phyloP scores from a whole-genome alignment of 805 yeast species.

The Pichia membranifaciens region DNA sequence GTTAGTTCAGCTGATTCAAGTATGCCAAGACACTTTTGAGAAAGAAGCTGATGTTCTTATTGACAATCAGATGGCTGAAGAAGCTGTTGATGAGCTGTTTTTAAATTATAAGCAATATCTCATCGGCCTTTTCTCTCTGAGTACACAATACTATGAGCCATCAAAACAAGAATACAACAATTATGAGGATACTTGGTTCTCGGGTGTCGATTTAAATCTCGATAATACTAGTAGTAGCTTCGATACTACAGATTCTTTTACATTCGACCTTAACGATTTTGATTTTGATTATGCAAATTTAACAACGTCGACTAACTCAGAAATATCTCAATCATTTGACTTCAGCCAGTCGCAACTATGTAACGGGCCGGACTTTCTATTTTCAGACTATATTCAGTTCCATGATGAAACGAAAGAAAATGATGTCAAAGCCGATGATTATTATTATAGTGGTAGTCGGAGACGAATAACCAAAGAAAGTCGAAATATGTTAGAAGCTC shows the following conservation, averaged over 20 bases:
- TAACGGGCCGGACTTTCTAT: slow-evolving; percentile 1
- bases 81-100: slow-evolving; percentile 7
- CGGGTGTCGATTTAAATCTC: neutral
- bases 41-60: slow-evolving; percentile 9
- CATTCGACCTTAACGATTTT: slow-evolving; percentile 3
- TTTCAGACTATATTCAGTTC: neutral
- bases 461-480: slow-evolving; percentile 5
- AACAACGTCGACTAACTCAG: neutral
- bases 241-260: neutral
- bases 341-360: neutral
- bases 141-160: too few relatives aligned
- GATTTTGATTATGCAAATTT: slow-evolving; percentile 6
- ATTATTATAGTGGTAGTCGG: neutral
- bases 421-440: too few relatives aligned
- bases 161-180: too few relatives aligned
- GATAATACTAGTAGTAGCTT: neutral
- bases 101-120: slow-evolving; percentile 7
- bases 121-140: too few relatives aligned
- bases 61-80: slow-evolving; percentile 3
- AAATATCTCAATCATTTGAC: neutral
- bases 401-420: neutral
- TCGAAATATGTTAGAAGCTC: slow-evolving; percentile 6
- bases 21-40: slow-evolving; percentile 8
- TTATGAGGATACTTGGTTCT: neutral
- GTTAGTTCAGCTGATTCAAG: neutral